These are phyloP conservation scores for Synchytrium microbalum DNA, from an alignment of 371 early-diverging fungal species.

Conservation along the genomic window DNA sequence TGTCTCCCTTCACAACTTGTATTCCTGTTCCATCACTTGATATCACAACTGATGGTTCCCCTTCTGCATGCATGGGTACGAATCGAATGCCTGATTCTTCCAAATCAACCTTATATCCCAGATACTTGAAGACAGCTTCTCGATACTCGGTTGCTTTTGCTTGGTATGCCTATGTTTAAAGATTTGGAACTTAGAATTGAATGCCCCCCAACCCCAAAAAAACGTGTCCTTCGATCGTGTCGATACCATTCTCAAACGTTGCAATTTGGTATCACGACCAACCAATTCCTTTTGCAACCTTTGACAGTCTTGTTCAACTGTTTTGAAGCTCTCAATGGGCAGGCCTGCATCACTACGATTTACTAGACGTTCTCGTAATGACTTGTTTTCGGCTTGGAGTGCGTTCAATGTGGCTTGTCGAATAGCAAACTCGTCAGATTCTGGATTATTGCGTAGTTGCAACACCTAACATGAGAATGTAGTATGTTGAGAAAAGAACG, in stretches of 20 bases:
- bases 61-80: background rate
- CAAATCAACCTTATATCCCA: slow-evolving; percentile 24
- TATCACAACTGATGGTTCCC: background rate
- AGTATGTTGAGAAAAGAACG: background rate
- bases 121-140: slow-evolving; percentile 55
- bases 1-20: background rate
- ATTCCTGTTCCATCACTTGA: background rate
- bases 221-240: no score
- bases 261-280: slow-evolving; percentile 51
- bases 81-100: background rate
- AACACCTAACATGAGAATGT: slow-evolving; percentile 33
- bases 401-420: slow-evolving; percentile 54
- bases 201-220: no score
- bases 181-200: no score
- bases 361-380: slow-evolving; percentile 29
- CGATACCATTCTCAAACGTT: slow-evolving; percentile 54
- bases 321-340: slow-evolving; percentile 46
- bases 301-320: slow-evolving; percentile 48
- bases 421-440: slow-evolving; percentile 51
- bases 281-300: slow-evolving; percentile 36
- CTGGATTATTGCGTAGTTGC: slow-evolving; percentile 66
- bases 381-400: slow-evolving; percentile 51
- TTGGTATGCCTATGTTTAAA: slow-evolving; percentile 44
- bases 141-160: slow-evolving; percentile 56
- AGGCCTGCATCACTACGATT: slow-evolving; percentile 16